Evolutionary conservation across 176 grass and related monocot genomes (phyloP), one percentile per base, ranked within the genome.

Genomic region (Metroxylon sagu): DNA sequence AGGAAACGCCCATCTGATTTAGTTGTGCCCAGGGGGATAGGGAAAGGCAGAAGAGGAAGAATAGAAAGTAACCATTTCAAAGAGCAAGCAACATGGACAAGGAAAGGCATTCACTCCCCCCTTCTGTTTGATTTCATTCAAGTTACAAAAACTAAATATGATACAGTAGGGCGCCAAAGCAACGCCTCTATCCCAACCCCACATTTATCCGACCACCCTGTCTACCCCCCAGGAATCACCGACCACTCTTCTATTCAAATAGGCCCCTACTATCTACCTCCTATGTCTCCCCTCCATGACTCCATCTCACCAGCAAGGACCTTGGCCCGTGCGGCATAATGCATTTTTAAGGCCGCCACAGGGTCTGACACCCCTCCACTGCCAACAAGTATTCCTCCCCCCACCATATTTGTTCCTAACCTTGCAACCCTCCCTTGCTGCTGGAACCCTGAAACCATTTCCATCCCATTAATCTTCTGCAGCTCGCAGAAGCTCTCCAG

Each of bases 71-170:
- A 48, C 64, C 68, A 74, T 72, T 65, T 19, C 62, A 52, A 76
- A 77, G 62, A 70, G 67, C 59, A 77, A 25, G 57, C 64, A 73
- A 65, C 73, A 81, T 80, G 82, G 75, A 69, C 72, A 74, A 74
- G 88, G 84, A 79, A 87, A 80, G 73, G 30, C 68, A 76, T 80
- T 83, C 68, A 61, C 64, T 74, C 73, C 79, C 79, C 64, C 61
- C 56, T 57, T 60, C 56, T 58, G 52, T 68, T 77, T 39, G 17
- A 62, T 80, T 76, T 74, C 74, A 76, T 87, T 72, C 64, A 79
- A 80, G 76, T 85, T 85, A 80, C 70, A 74, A 64, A 69, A 66
- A 17, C 18, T 87, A 85, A 91, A 87, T 87, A 85, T 91, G 60
- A 74, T 82, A 97, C 87, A 91, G 54, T 74, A 71, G 64, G 68